These are phyloP conservation scores for Prunus kanzakura DNA, from an alignment of 306 rosid species.

Conservation along the genomic window DNA sequence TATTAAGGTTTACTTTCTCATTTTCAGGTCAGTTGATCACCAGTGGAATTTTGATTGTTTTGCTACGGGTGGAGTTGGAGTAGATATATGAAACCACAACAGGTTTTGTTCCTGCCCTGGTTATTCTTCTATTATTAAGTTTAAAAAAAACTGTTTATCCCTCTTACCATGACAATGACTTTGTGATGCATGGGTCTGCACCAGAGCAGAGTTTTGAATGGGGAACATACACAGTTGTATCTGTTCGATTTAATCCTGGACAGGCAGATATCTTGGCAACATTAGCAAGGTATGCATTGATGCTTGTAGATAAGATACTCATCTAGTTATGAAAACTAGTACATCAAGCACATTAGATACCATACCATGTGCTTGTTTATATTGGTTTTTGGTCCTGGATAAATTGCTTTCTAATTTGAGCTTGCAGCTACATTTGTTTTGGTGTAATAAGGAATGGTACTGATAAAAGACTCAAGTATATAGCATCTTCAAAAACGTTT, in stretches of 20 bases:
- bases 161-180: not conserved
- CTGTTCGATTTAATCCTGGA: slow-evolving; percentile 86
- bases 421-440: not conserved
- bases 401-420: slow-evolving; percentile 5
- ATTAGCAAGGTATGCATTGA: slow-evolving; percentile 63
- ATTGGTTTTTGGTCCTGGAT: not conserved
- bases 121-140: not conserved
- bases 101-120: slow-evolving; percentile 45
- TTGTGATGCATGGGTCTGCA: slow-evolving; percentile 46
- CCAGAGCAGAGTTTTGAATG: slow-evolving; percentile 72
- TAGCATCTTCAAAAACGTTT: not conserved
- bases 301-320: not conserved
- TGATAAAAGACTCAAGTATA: not conserved
- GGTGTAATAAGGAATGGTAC: not conserved
- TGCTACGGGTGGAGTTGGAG: slow-evolving; percentile 91
- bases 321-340: not conserved
- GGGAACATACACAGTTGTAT: slow-evolving; percentile 75
- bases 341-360: not conserved
- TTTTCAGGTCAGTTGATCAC: slow-evolving; percentile 81
- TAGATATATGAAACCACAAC: slow-evolving; percentile 87
- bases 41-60: slow-evolving; percentile 80
- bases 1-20: slow-evolving; percentile 6
- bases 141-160: not conserved
- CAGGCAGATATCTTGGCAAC: slow-evolving; percentile 71
- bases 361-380: not conserved